Percentiles rank a stretch among this genome's conserved stretches.
phyloP scores from a whole-genome alignment of 208 protist species.

The Trichomonas gallinae region DNA sequence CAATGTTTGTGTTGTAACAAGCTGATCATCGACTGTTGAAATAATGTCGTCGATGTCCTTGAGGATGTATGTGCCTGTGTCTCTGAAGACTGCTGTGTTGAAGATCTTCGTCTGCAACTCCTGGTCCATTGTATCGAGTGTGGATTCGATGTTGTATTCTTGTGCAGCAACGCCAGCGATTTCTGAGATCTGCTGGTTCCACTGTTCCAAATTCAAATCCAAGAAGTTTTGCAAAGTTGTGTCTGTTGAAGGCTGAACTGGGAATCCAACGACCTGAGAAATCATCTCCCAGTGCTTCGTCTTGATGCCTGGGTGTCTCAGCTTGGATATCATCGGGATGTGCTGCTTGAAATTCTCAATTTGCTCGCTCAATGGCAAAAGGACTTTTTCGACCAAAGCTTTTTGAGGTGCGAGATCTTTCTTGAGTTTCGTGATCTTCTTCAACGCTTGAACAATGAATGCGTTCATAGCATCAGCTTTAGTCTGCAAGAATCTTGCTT shows the following conservation, averaged over 20 bases:
- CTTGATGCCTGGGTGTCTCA: slow-evolving; percentile 61
- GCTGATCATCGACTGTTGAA: slow-evolving; percentile 27
- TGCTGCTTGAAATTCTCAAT: slow-evolving; percentile 80
- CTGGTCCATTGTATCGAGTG: slow-evolving; percentile 69
- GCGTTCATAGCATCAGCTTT: background rate
- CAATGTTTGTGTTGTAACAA: slow-evolving; percentile 29
- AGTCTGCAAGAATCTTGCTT: background rate
- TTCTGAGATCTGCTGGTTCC: slow-evolving; percentile 63
- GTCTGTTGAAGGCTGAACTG: slow-evolving; percentile 29
- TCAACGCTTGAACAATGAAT: background rate
- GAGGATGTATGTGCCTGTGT: slow-evolving; percentile 40
- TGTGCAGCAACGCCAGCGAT: slow-evolving; percentile 72
- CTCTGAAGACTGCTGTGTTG: background rate
- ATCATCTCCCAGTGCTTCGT: slow-evolving; percentile 56
- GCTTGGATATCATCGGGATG: slow-evolving; percentile 73
- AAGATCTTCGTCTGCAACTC: slow-evolving; percentile 33
- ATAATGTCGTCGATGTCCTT: slow-evolving; percentile 28
- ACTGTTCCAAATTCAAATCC: slow-evolving; percentile 57
- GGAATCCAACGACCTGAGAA: slow-evolving; percentile 59
- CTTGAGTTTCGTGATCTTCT: background rate
- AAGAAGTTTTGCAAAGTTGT: slow-evolving; percentile 64
- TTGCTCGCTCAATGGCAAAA: slow-evolving; percentile 27
- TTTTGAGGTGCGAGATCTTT: background rate
- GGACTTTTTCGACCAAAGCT: background rate
- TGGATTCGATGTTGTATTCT: slow-evolving; percentile 80